phyloP scores from a whole-genome alignment of 2,329 filamentous ascomycete species.

The Aspergillus aculeatus region DNA sequence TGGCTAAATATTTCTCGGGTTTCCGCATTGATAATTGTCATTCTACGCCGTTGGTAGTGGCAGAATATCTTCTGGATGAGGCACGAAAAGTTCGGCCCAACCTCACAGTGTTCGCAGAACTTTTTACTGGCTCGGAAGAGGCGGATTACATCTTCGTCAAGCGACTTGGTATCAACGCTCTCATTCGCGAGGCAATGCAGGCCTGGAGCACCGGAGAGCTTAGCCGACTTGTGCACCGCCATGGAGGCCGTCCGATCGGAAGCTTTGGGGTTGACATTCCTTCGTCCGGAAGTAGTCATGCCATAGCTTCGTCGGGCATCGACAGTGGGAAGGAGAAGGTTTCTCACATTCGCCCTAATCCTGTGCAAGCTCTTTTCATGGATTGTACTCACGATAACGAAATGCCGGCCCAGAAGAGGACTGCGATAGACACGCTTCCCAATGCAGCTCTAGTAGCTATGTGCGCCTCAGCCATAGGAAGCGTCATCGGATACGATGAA shows the following conservation, averaged over 20 bases:
- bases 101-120: slow-evolving; percentile 86
- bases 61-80: slow-evolving; percentile 90
- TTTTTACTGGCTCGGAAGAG: slow-evolving; percentile 93
- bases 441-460: slow-evolving; percentile 93
- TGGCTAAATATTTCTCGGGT: slow-evolving; percentile 92
- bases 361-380: slow-evolving; percentile 95
- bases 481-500: slow-evolving; percentile 97
- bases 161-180: slow-evolving; percentile 80
- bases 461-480: slow-evolving; percentile 91
- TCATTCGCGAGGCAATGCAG: slow-evolving; percentile 98
- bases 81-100: slow-evolving; percentile 86
- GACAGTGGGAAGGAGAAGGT: slow-evolving; percentile 59
- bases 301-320: slow-evolving; percentile 35
- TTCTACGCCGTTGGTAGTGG: slow-evolving; percentile 90
- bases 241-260: slow-evolving; percentile 90
- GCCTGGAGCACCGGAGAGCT: slow-evolving; percentile 93
- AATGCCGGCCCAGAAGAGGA: slow-evolving; percentile 89
- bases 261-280: slow-evolving; percentile 95
- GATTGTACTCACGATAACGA: slow-evolving; percentile 99
- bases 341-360: slow-evolving; percentile 78
- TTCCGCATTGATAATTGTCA: slow-evolving; percentile 98
- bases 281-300: slow-evolving; percentile 57
- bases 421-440: slow-evolving; percentile 88
- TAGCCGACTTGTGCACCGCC: slow-evolving; percentile 86
- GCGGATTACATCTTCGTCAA: slow-evolving; percentile 97